phyloP scores from a whole-genome alignment of 2,329 filamentous ascomycete genomes.

The Waltergamsia citrina region DNA sequence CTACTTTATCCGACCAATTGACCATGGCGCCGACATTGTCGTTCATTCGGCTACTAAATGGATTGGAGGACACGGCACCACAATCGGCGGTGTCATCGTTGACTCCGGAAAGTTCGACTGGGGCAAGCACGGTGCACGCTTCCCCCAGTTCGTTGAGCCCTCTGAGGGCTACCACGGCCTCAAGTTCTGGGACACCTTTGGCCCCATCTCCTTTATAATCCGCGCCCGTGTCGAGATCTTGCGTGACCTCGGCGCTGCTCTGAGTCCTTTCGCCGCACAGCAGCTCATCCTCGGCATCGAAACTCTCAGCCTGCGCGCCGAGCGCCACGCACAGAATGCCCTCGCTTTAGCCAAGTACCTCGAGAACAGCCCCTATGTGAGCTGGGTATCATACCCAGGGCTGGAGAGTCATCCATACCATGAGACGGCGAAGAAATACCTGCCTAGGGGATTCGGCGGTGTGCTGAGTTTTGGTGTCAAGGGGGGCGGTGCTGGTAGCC shows the following conservation, averaged over 20 bases:
- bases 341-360: conserved; percentile 73
- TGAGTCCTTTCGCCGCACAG: conserved; percentile 90
- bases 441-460: conserved; percentile 76
- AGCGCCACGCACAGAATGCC: conserved; percentile 81
- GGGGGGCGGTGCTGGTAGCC: conserved; percentile 75
- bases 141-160: conserved; percentile 88
- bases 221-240: conserved; percentile 82
- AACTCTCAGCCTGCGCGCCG: conserved; percentile 77
- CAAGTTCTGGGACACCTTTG: conserved; percentile 92
- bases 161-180: conserved; percentile 85
- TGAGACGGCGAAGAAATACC: conserved; percentile 74
- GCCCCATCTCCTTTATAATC: conserved; percentile 71
- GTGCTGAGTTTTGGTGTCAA: conserved; percentile 92
- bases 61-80: conserved; percentile 94
- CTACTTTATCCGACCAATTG: conserved; percentile 78
- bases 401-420: conserved; percentile 75
- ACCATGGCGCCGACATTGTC: conserved; percentile 87
- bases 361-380: conserved; percentile 72
- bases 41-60: conserved; percentile 94
- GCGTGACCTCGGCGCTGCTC: conserved; percentile 70
- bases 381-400: conserved; percentile 92
- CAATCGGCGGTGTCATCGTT: conserved; percentile 76
- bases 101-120: conserved; percentile 92
- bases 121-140: conserved; percentile 73
- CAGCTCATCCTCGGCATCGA: conserved; percentile 84